Evolutionary conservation across 2,329 filamentous ascomycete genomes (phyloP), one percentile per base, ranked within the genome.

Genomic region (Fusarium burgessii): DNA sequence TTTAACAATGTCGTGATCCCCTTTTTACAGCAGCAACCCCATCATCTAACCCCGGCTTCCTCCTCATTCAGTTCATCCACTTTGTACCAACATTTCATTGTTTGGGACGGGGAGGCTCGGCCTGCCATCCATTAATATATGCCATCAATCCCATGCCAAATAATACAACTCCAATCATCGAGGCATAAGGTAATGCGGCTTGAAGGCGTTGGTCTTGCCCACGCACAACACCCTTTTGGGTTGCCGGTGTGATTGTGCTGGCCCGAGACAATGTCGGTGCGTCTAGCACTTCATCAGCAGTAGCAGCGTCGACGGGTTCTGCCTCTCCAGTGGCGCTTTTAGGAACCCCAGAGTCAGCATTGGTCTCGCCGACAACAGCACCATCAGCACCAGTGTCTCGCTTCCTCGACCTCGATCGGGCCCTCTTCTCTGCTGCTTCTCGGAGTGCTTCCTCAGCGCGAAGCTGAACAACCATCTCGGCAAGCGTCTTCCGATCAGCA

Each of bases 391-490:
- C 71, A 45, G 72, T 73, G 27, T 77, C 77, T 65, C 78, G 73
- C 52, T 76, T 72, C 51, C 77, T 75, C 38, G 82, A 82, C 15
- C 78, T 74, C n/a, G 82, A 83, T 25, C 79, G 80, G 4, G 78
- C 77, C 51, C 80, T 83, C 67, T 82, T 79, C 36, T 82, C 82
- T 6, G 81, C 81, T n/a, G 80, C 83, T 35, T 80, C 82, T 72
- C 82, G 83, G 69, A 78, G 82, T 33, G 84, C 86, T 71, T 88
- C 88, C 73, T 90, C 89, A 73, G 94, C 86, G 57, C 94, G 89
- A 60, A 98, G 92, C 72, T 92, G 91, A 74, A 93, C 86, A 15
- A 98, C 91, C 93, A 98, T 96, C 78, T 97, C 93, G 2, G 92
- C 91, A 46, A 99, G 82, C 3, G 91, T 92, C 79, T 92, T 91